A percentile compares a stretch with the other conserved stretches of the same genome.
phyloP scores from a whole-genome alignment of 148 eudicot species.

The Dysphania ambrosioides region DNA sequence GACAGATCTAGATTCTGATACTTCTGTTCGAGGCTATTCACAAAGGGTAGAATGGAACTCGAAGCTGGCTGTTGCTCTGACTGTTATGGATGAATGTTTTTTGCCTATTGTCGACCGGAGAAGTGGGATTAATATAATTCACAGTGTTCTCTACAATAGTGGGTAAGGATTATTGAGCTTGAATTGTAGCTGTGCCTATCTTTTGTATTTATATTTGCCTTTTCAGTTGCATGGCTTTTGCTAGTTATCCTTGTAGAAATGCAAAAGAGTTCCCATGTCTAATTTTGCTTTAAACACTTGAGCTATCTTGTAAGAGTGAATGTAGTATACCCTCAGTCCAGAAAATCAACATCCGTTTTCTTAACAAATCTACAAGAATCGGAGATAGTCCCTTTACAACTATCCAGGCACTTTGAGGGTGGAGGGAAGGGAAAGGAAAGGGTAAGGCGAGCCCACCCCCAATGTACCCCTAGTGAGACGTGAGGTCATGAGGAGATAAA shows the following conservation, averaged over 20 bases:
- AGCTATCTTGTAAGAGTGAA: background rate
- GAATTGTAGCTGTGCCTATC: background rate
- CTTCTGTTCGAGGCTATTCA: slow-evolving; percentile 46
- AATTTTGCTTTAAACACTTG: background rate
- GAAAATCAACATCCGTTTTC: too few relatives aligned
- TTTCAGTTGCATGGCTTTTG: background rate
- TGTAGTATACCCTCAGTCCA: background rate
- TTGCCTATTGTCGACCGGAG: slow-evolving; percentile 85
- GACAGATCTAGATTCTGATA: slow-evolving; percentile 52
- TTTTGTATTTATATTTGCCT: background rate
- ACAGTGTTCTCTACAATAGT: slow-evolving; percentile 77
- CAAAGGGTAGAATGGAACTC: slow-evolving; percentile 86
- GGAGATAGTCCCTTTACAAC: background rate
- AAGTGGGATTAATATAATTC: slow-evolving; percentile 81
- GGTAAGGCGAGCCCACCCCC: background rate
- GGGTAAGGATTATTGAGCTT: slow-evolving; percentile 53
- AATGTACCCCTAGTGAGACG: background rate
- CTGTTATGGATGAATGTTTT: slow-evolving; percentile 95
- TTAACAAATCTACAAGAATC: background rate
- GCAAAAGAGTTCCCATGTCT: background rate
- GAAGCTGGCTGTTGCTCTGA: slow-evolving; percentile 87
- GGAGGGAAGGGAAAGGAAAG: too few relatives aligned
- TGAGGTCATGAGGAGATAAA: background rate
- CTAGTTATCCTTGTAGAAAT: background rate
- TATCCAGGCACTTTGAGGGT: background rate